phyloP scores from a whole-genome alignment of 1,284 basidiomycete genomes.

The Naganishia albida region DNA sequence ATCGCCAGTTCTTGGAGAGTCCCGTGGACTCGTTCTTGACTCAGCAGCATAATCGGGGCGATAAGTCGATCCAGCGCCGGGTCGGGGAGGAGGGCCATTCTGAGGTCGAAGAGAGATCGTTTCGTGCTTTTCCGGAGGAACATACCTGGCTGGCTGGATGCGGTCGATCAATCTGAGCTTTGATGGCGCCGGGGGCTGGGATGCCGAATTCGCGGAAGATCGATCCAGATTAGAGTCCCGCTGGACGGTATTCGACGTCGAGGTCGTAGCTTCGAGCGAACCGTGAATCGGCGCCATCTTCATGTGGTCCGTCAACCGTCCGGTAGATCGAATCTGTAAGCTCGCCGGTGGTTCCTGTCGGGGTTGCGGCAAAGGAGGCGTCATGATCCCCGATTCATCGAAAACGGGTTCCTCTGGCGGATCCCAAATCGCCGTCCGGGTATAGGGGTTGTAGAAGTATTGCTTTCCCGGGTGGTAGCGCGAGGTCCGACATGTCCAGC shows the following conservation, averaged over 20 bases:
- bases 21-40: not conserved
- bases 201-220: not conserved
- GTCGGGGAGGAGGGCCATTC: conserved; percentile 1
- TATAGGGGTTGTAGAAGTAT: conserved; percentile 25
- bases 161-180: conserved; percentile 25
- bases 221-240: too few relatives aligned
- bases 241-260: too few relatives aligned
- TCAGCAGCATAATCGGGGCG: conserved; percentile 5
- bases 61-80: not conserved
- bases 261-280: too few relatives aligned
- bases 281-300: conserved; percentile 16
- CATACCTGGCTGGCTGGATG: conserved; percentile 21
- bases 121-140: conserved; percentile 11
- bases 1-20: not conserved
- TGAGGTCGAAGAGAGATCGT: not conserved
- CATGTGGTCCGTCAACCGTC: conserved; percentile 23
- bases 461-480: conserved; percentile 12
- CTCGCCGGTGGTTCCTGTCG: conserved; percentile 8
- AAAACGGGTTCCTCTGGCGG: conserved; percentile 6
- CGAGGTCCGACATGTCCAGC: conserved; percentile 20
- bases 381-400: conserved; percentile 21
- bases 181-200: not conserved
- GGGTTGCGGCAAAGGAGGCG: conserved; percentile 12
- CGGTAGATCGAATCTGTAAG: conserved; percentile 11
- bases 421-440: conserved; percentile 9